Evolutionary conservation across 352 stramenopile species (phyloP), one percentile per base, ranked within the genome.

Genomic region (Phytophthora citrophthora): DNA sequence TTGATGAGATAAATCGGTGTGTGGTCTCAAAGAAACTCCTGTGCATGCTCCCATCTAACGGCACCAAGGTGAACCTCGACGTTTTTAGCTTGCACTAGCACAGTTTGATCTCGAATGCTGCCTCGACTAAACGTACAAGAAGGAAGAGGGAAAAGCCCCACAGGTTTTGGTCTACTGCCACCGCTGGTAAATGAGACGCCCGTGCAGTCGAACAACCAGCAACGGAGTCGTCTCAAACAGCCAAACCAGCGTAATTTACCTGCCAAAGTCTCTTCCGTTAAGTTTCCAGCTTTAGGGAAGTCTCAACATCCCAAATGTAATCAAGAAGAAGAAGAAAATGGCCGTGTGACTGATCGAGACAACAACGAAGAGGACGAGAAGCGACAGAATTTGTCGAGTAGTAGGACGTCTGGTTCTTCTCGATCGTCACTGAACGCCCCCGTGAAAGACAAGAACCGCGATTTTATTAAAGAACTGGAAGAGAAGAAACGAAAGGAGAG

Each of bases 401-500:
- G 56, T 29, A 54, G 49, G 20, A 56, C 60, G 10, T 54, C 54
- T 5, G 44, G 26, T 2, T 70, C 61, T 15, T 70, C 68, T 26
- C 52, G 50, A 15, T 66, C 63, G 18, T 68, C 64, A 3, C 54
- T 66, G 34, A 20, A 46, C 4, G 5, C 40, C 2, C 53, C 45
- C 13, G 18, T 23, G 0, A 50, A 60, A 8, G 77, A 85, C 59
- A 91, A 91, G 68, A 81, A 88, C 45, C 79, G 76, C 18, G 76
- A 86, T 18, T 90, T 81, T 36, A 90, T 91, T 48, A 85, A 83
- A 20, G 81, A 82, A 12, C 58, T 93, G 5, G 85, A 91, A 67
- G 81, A 90, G 29, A 88, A 90, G 49, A 91, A 90, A 65, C 60
- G 72, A 2, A 78, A 80, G n/a, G 76, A 90, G 55, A 86, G 83